Base-by-base conservation (phyloP, 495 filamentous ascomycete species). In the Gamarada debralockiae region DNA sequence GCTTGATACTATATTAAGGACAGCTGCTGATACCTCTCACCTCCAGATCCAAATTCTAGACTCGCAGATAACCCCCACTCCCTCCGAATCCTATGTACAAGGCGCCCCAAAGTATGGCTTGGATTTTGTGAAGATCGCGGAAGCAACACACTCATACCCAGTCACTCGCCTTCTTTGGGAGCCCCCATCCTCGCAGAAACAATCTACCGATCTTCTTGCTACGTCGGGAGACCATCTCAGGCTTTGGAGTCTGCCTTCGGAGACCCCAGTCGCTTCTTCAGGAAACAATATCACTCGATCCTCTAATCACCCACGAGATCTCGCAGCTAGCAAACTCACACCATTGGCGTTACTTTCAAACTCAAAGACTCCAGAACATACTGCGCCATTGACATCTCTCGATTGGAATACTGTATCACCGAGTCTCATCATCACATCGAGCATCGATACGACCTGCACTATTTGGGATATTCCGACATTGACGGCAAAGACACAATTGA, bases 401-500 rank as follows among this genome's bases (percentile, higher is more conserved):
- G 93, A 99, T 70, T 99, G 93, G 93, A 99, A 99, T 56, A 93
- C 87, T 4, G 83, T 97, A 38, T 93, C 89, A 4, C 93, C 93
- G 3, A 96, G 91, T 65, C 71, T 97, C 34, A 99, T 99, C 61
- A 99, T 99, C 55, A 99, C 93, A 0, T 95, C 89, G 2, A 97
- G 92, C 66, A 99, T 99, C 56, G 93, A 99, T 65, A 99, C 93
- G 0, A 99, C 93, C 1, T 99, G 93, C 70, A 99, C 93, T n/a
- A 97, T 99, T 51, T 99, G 93, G 93, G 93, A 99, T 62, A 99
- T 99, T 24, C 93, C 93, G 2, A 96, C 93, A 3, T 72, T 99
- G 55, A 99, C 93, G 0, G 93, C 93, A 13, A 99, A 99, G 69
- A 99, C 93, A 2, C 93, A 99, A 67, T 71, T 99, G 13, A 99